Base-by-base conservation (phyloP, 371 early-diverging fungal species). In the Dichotomocladium elegans region DNA sequence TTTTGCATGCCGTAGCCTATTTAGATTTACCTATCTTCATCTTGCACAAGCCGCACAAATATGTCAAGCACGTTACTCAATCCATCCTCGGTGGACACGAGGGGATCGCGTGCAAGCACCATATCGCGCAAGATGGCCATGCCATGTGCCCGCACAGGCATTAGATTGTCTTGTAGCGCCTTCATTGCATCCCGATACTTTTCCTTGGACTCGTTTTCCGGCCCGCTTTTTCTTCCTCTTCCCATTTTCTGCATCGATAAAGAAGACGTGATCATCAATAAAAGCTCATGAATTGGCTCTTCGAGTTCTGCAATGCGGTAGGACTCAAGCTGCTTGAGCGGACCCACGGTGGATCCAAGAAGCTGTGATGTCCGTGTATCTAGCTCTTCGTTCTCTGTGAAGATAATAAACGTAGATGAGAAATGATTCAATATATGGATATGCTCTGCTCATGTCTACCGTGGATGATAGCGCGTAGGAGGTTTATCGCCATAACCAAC, bases 71-170 rank as follows among this genome's bases (percentile, higher is more conserved):
- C 71, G 11, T 80, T 77, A 15, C 82, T 81, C 29, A 95, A 55
- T 17, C 85, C 79, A 33, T 72, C 70, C 0, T 62, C 70, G 4
- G 54, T 61, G 28, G 63, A 71, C 26, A 80, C 79, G 4, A 83
- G 63, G 7, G 73, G 79, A 64, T 77, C 82, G 45, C 76, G 81
- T 2, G 72, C 64, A n/a, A 87, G 64, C 0, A 93, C 81, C 86
- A 94, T 74, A 51, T 88, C 82, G 27, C 87, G 82, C 44, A 96
- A 60, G 51, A 86, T 82, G 8, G 81, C 80, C 50, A 94, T 82
- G 2, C 96, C 96, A 48, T 91, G 90, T 2, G 95, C 96, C 15
- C 88, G 82, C 2, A 96, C 86, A 0, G 96, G 96, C 21, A 94
- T 65, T 25, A 95, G 63, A 10, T 85, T 83, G 57, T 89, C 88